phyloP scores from a whole-genome alignment of 257 asterid species.

The Solanum habrochaites region DNA sequence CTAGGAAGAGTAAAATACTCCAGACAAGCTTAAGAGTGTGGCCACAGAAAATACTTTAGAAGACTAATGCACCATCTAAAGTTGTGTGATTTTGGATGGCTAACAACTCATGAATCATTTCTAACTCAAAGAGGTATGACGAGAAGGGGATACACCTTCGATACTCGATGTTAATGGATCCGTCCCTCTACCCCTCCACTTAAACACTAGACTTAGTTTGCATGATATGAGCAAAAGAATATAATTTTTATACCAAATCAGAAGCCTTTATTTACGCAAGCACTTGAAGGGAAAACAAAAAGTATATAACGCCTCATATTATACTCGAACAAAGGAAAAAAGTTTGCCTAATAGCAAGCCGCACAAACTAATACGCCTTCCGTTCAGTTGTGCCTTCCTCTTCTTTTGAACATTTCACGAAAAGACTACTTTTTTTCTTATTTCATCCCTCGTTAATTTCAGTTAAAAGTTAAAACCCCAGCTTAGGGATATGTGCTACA shows the following conservation, averaged over 20 bases:
- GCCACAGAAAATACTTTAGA: neutral
- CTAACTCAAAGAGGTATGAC: neutral
- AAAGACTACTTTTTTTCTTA: neutral
- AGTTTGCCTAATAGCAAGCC: neutral
- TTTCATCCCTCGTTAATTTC: neutral
- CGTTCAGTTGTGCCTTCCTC: neutral
- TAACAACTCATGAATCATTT: neutral
- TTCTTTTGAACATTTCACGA: neutral
- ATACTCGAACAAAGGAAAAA: neutral
- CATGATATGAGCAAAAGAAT: neutral
- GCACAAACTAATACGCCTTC: neutral
- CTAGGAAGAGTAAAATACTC: no score
- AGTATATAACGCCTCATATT: neutral
- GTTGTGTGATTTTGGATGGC: neutral
- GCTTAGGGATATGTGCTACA: neutral
- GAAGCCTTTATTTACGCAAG: neutral
- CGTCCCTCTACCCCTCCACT: neutral
- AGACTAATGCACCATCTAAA: neutral
- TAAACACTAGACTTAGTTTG: neutral
- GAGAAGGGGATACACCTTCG: neutral
- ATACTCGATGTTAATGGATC: neutral
- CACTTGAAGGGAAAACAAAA: neutral
- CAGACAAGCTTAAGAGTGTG: no score
- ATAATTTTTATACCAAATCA: neutral
- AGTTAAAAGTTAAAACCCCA: neutral